phyloP scores from a whole-genome alignment of 208 protist species.

The Entamoeba dispar region DNA sequence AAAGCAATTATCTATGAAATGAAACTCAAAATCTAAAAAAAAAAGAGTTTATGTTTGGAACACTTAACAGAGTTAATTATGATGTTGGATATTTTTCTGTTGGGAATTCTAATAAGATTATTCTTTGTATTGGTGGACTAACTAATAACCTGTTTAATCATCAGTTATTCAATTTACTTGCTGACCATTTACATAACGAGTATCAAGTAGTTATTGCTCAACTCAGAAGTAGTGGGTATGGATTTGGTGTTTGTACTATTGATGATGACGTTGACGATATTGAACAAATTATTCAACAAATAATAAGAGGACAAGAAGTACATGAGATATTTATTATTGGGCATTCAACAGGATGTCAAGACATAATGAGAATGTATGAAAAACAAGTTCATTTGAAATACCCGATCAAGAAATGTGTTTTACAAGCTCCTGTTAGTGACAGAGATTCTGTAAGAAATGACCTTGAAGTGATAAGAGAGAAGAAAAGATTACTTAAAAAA shows the following conservation, averaged over 20 bases:
- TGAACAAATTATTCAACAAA: neutral
- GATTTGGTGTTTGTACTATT: neutral
- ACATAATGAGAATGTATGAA: neutral
- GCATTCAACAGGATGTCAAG: neutral
- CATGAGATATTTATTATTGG: neutral
- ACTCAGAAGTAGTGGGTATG: neutral
- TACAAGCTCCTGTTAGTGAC: neutral
- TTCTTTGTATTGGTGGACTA: neutral
- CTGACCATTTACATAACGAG: neutral
- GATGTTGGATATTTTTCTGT: neutral
- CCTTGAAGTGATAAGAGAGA: neutral
- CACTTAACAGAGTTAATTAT: neutral
- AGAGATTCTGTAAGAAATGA: neutral
- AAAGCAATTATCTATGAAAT: too few species aligned
- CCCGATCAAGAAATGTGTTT: neutral
- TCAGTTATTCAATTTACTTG: neutral
- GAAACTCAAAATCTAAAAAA: too few species aligned
- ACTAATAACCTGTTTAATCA: neutral
- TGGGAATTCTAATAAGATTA: neutral
- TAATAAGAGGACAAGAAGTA: neutral
- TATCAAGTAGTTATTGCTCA: neutral
- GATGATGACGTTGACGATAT: neutral
- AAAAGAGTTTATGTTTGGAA: neutral
- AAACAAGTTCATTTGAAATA: neutral
- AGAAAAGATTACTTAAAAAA: neutral